phyloP scores from a whole-genome alignment of 345 rosid genomes.

The Lepidium africanum region DNA sequence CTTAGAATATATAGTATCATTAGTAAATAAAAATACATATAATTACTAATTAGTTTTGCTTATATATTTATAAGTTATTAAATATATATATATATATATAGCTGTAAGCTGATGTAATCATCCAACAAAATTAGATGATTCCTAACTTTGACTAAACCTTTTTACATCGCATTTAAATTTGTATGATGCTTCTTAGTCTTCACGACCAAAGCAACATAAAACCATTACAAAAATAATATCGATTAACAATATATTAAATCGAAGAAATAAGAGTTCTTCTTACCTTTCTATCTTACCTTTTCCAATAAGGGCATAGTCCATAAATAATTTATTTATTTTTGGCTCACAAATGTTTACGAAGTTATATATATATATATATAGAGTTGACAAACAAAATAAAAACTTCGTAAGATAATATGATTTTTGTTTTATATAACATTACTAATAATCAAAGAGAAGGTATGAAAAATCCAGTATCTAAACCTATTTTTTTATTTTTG shows the following conservation, averaged over 20 bases:
- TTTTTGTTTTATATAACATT: too few species aligned
- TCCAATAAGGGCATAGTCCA: neutral
- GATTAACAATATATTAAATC: neutral
- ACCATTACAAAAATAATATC: neutral
- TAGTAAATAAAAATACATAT: neutral
- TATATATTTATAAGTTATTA: neutral
- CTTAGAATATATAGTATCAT: neutral
- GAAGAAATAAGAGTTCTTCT: neutral
- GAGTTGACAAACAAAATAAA: neutral
- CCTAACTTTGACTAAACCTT: conserved; percentile 16
- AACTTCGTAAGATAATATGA: neutral
- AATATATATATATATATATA: neutral
- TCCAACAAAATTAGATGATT: conserved; percentile 23
- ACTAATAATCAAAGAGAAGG: neutral
- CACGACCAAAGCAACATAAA: neutral
- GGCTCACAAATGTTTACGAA: neutral
- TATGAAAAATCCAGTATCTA: conserved; percentile 4
- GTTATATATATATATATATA: neutral
- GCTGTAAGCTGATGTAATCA: conserved; percentile 24
- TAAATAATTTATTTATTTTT: neutral
- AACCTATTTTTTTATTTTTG: neutral
- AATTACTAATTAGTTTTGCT: neutral
- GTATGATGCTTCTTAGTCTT: conserved; percentile 9
- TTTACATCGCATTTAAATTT: neutral
- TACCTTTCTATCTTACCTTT: neutral